Base-by-base conservation (phyloP, 345 rosid genomes). In the Arabis hirsuta region DNA sequence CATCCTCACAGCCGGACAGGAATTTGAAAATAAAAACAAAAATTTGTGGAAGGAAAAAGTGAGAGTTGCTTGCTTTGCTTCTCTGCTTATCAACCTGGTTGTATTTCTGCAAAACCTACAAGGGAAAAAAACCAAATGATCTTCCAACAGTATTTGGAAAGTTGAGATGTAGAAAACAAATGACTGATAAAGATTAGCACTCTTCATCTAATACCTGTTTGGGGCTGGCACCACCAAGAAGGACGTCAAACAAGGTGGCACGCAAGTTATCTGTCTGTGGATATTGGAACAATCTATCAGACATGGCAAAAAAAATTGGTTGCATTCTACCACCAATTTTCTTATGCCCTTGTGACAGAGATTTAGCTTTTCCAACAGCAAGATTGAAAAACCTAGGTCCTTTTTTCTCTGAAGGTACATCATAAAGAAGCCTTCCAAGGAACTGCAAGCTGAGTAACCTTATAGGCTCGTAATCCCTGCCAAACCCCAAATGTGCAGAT, bases 181-280 rank as follows among this genome's bases (percentile, higher is more conserved):
- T 29, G 10, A 38, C 8, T 69, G n/a, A 54, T 43, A 29, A 60
- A 59, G 60, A 38, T 2, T 14, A 51, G 45, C 44, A 65, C 29
- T 36, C 48, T 69, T 79, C 62, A 69, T 48, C 64, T 41, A 62
- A 38, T 69, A 92, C 98, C 98, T 93, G 95, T 82, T 87, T 90
- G 62, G 97, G 98, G 79, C 98, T 93, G 65, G 98, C 98, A 78
- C 98, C 97, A 48, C 98, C 98, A 73, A 93, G 94, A 81, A 93
- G 98, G 73, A 89, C 91, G 69, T 93, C 98, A 55, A 90, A 94
- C 85, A 94, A 85, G 79, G 94, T 76, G 44, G 95, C 95, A 75
- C 96, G 88, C 76, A 93, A 84, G 82, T 81, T 82, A 69, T 93
- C 96, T 47, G 97, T 90, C 76, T 73, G 92, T 7, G 91, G 92